These are phyloP conservation scores for Amanita muscaria DNA, from an alignment of 768 basidiomycete genomes.

Conservation along the genomic window DNA sequence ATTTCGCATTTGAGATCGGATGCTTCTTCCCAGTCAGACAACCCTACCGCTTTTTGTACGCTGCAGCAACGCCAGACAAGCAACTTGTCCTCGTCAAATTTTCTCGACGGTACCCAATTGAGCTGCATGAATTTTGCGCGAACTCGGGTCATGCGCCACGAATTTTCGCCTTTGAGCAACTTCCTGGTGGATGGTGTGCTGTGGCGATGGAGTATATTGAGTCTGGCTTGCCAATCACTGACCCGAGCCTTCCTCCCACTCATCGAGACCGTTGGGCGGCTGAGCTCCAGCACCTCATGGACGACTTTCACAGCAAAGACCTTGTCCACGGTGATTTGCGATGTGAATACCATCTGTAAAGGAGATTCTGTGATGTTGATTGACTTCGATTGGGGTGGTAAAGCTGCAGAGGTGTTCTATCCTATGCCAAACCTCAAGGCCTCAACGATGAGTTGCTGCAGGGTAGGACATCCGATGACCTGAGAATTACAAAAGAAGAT, in stretches of 20 bases:
- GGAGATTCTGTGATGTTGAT: conserved; percentile 2
- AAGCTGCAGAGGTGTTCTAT: conserved; percentile 12
- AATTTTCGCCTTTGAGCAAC: conserved; percentile 12
- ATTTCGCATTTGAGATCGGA: conserved; percentile 7
- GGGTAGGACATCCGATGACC: conserved; percentile 5
- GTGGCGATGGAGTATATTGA: conserved; percentile 16
- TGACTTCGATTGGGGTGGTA: conserved; percentile 21
- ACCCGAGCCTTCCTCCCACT: conserved; percentile 18
- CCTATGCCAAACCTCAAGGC: conserved; percentile 10
- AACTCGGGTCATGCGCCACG: conserved; percentile 15
- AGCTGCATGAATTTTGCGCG: conserved; percentile 15
- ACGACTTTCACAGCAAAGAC: conserved; percentile 9
- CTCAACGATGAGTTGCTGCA: conserved; percentile 11
- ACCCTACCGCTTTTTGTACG: conserved; percentile 7
- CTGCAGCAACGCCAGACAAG: not conserved
- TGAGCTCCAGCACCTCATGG: conserved; percentile 7
- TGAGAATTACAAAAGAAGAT: conserved; percentile 8
- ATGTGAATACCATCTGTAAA: conserved; percentile 15
- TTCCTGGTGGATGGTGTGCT: conserved; percentile 19
- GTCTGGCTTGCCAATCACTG: not conserved
- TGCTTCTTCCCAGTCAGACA: not conserved
- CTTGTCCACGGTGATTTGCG: conserved; percentile 18
- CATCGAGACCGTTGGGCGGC: conserved; percentile 8
- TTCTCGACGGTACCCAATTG: conserved; percentile 10
- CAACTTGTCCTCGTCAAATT: conserved; percentile 14